phyloP scores from a whole-genome alignment of 1,284 basidiomycete species.

The Rhizopogon hawkerae region DNA sequence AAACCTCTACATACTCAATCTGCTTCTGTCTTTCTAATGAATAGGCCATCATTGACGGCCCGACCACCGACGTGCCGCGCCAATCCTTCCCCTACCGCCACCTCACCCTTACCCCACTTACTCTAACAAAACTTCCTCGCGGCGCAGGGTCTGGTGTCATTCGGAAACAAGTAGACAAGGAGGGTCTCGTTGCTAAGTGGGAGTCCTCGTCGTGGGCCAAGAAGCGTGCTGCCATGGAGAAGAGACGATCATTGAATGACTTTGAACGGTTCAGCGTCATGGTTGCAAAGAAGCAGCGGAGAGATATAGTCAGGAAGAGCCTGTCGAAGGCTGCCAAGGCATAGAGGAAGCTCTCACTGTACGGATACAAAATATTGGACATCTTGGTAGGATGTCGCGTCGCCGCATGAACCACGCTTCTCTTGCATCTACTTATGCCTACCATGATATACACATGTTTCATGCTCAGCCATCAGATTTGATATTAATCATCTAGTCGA shows the following conservation, averaged over 20 bases:
- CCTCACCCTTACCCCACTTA: conserved; percentile 85
- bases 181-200: conserved; percentile 75
- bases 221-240: conserved; percentile 74
- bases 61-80: conserved; percentile 83
- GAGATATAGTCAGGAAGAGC: conserved; percentile 62
- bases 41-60: conserved; percentile 94
- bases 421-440: conserved; percentile 3
- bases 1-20: background rate
- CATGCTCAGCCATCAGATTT: background rate
- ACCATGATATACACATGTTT: conserved; percentile 5
- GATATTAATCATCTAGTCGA: background rate
- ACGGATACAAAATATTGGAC: conserved; percentile 1
- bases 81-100: conserved; percentile 90
- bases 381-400: conserved; percentile 6
- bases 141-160: conserved; percentile 76
- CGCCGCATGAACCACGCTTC: conserved; percentile 5
- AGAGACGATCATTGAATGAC: conserved; percentile 77
- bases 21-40: background rate
- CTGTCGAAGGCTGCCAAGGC: conserved; percentile 41
- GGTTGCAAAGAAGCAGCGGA: conserved; percentile 68
- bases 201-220: conserved; percentile 82
- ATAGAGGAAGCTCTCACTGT: conserved; percentile 15
- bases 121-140: conserved; percentile 81
- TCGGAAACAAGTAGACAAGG: conserved; percentile 84
- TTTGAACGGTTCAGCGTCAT: conserved; percentile 82